Percentiles rank a stretch among this genome's conserved stretches.
Conservation (phyloP, 1,284 basidiomycete genomes). For the Cutaneotrichosporon cyanovorans region DNA sequence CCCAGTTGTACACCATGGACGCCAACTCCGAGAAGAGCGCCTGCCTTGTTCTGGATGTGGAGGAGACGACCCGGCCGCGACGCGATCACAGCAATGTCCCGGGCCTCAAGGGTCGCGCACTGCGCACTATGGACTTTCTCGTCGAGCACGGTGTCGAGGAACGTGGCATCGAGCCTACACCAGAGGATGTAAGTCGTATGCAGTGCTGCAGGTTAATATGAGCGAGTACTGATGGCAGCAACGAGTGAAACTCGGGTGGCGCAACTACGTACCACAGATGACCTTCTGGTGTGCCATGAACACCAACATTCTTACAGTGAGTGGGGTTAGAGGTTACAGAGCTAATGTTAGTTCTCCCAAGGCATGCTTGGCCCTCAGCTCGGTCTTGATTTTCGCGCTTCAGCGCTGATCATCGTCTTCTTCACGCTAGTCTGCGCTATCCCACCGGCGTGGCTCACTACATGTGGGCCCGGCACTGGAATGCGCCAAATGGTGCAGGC, state of each 20-base stretch:
- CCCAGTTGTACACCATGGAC: too few species aligned
- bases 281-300: slow-evolving; percentile 42
- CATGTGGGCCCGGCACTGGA: slow-evolving; percentile 77
- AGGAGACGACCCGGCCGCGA: too few species aligned
- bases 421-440: slow-evolving; percentile 28
- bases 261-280: slow-evolving; percentile 36
- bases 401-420: slow-evolving; percentile 29
- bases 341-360: slow-evolving; percentile 33
- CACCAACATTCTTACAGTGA: slow-evolving; percentile 40
- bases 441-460: slow-evolving; percentile 48
- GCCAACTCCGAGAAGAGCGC: too few species aligned
- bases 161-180: slow-evolving; percentile 37
- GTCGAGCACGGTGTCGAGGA: slow-evolving; percentile 42
- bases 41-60: too few species aligned
- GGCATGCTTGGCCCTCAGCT: slow-evolving; percentile 40
- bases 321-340: neutral
- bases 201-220: too few species aligned
- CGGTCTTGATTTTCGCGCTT: slow-evolving; percentile 30
- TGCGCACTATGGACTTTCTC: slow-evolving; percentile 27
- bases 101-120: slow-evolving; percentile 1
- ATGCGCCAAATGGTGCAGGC: slow-evolving; percentile 82
- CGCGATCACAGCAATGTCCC: neutral
- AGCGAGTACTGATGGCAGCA: slow-evolving; percentile 9
- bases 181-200: slow-evolving; percentile 30
- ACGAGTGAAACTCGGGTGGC: slow-evolving; percentile 14